Percentiles rank a stretch among this genome's conserved stretches.
Evolutionary conservation across 2,329 filamentous ascomycete genomes (phyloP).

Genomic region (Pseudonectria foliicola): DNA sequence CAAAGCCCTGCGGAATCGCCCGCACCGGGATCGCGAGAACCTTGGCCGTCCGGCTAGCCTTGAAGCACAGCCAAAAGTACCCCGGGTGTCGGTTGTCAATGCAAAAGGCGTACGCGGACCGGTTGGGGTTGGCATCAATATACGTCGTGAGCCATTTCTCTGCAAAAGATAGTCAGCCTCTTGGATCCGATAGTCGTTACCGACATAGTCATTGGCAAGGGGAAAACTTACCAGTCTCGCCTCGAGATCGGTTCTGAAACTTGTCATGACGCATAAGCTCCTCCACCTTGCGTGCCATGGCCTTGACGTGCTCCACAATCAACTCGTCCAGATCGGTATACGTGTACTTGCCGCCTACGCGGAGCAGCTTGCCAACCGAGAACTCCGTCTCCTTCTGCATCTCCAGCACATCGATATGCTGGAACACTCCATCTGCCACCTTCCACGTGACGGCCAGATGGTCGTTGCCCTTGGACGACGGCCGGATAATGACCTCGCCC

Average conservation of each 20-base stretch:
- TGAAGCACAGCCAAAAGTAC: constrained; percentile 96
- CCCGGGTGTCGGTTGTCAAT: constrained; percentile 86
- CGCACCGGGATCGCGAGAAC: constrained; percentile 80
- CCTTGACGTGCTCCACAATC: constrained; percentile 94
- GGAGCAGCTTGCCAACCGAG: constrained; percentile 77
- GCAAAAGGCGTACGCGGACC: constrained; percentile 93
- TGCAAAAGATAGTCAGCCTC: constrained; percentile 31
- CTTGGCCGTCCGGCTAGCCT: constrained; percentile 68
- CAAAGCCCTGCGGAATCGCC: constrained; percentile 86
- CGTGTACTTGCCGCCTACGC: constrained; percentile 79
- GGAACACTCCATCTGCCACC: constrained; percentile 90
- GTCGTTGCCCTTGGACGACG: constrained; percentile 90
- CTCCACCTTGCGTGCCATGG: constrained; percentile 95
- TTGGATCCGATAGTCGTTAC: not conserved
- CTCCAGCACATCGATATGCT: constrained; percentile 95
- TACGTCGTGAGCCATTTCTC: constrained; percentile 96
- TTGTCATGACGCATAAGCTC: constrained; percentile 94
- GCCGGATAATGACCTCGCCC: constrained; percentile 90
- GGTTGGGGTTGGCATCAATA: constrained; percentile 89
- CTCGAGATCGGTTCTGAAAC: constrained; percentile 73
- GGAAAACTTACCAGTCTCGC: constrained; percentile 76
- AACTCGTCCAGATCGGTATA: constrained; percentile 96
- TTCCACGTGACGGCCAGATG: constrained; percentile 98
- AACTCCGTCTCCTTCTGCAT: constrained; percentile 97
- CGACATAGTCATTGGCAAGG: not conserved